Conservation (phyloP, 371 early-diverging fungal species). For the Pancytospora philotis region DNA sequence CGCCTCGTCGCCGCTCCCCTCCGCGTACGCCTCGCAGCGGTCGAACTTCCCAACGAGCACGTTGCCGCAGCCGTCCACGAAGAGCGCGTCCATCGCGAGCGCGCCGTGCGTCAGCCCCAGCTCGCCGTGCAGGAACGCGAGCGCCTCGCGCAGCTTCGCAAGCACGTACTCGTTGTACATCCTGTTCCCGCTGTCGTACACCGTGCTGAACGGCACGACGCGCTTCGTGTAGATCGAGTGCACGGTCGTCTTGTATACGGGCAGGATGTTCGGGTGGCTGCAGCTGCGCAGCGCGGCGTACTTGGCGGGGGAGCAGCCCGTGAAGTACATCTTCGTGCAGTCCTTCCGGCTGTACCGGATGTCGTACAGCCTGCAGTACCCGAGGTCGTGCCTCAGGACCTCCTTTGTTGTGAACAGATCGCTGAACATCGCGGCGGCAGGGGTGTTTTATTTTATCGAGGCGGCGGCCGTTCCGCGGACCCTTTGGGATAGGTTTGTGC, state of each 20-base stretch:
- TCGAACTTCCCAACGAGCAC: conserved; percentile 49
- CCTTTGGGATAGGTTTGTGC: too few species aligned
- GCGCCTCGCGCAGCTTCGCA: conserved; percentile 21
- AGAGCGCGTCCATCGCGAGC: conserved; percentile 35
- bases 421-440: background rate
- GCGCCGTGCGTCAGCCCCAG: conserved; percentile 32
- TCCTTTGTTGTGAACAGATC: conserved; percentile 19
- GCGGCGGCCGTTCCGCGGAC: too few species aligned
- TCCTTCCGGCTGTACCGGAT: conserved; percentile 10
- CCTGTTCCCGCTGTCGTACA: conserved; percentile 2
- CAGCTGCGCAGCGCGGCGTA: background rate
- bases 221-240: conserved; percentile 27
- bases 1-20: background rate
- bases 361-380: conserved; percentile 16
- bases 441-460: background rate
- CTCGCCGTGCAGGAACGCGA: conserved; percentile 30
- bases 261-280: conserved; percentile 23
- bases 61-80: conserved; percentile 42
- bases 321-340: conserved; percentile 17
- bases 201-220: conserved; percentile 29
- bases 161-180: conserved; percentile 39
- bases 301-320: background rate
- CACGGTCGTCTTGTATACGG: conserved; percentile 14
- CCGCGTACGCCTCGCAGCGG: background rate
- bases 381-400: background rate